Conservation (phyloP, 2,329 filamentous ascomycete species). For the Alternaria dauci region DNA sequence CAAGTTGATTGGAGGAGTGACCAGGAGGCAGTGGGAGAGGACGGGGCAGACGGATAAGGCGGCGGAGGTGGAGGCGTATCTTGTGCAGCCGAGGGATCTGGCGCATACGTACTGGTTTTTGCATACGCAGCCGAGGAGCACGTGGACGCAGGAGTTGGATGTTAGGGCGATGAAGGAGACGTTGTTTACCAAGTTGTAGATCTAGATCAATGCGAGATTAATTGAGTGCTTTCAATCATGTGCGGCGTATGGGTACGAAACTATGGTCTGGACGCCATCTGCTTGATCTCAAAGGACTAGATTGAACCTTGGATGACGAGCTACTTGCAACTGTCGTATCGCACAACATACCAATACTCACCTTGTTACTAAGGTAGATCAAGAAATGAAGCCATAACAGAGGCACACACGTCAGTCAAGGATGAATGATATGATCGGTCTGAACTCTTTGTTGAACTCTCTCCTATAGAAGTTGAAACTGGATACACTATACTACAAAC, state of each 20-base stretch:
- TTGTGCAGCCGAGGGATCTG: constrained; percentile 22
- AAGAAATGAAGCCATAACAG: too few relatives aligned
- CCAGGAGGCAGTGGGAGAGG: background rate
- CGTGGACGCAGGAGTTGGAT: constrained; percentile 36
- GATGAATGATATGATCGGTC: rapidly evolving
- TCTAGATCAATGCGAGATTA: background rate
- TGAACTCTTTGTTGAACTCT: background rate
- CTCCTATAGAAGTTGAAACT: rapidly evolving
- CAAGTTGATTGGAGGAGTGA: background rate
- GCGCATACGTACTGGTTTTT: constrained; percentile 30
- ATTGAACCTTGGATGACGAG: rapidly evolving
- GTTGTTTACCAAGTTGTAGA: constrained; percentile 18
- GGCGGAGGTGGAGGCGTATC: constrained; percentile 11
- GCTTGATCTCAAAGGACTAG: rapidly evolving
- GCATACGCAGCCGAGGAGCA: constrained; percentile 32
- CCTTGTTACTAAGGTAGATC: too few relatives aligned
- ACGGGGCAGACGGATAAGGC: constrained; percentile 5
- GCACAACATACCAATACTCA: too few relatives aligned
- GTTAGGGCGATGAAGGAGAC: constrained; percentile 30
- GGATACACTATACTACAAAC: background rate
- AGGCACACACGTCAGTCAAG: background rate
- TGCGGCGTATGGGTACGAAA: too few relatives aligned
- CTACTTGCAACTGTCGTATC: too few relatives aligned
- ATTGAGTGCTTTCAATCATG: too few relatives aligned
- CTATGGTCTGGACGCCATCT: too few relatives aligned